Percentiles rank a stretch among this genome's conserved stretches.
Conservation (phyloP, 768 basidiomycete species). For the Suillus brevipes region DNA sequence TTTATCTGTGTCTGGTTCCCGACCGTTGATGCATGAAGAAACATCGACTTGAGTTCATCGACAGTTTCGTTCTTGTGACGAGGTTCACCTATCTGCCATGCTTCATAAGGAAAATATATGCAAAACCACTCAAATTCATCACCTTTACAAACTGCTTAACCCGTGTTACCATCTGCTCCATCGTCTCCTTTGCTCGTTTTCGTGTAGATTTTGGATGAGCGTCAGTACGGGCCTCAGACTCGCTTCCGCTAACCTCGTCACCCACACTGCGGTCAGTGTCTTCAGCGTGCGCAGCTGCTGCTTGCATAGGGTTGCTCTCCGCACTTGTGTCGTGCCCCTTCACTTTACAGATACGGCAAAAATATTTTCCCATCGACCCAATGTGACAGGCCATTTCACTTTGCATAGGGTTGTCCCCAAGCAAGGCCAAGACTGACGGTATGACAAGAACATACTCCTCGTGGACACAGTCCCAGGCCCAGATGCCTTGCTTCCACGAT, state of each 20-base stretch:
- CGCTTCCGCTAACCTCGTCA: neutral
- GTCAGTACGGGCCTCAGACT: neutral
- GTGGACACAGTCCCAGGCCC: conserved; percentile 18
- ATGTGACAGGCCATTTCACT: conserved; percentile 31
- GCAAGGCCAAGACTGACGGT: conserved; percentile 19
- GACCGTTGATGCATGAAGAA: neutral
- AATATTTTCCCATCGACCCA: conserved; percentile 22
- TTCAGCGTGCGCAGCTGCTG: neutral
- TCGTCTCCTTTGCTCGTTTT: conserved; percentile 14
- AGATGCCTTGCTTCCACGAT: conserved; percentile 17
- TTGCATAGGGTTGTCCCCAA: conserved; percentile 27
- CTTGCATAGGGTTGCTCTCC: neutral
- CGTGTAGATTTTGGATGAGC: neutral
- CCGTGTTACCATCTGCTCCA: conserved; percentile 9
- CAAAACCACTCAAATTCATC: neutral
- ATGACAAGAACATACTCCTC: conserved; percentile 21
- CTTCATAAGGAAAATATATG: neutral
- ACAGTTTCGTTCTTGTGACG: neutral
- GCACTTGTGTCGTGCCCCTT: conserved; percentile 4
- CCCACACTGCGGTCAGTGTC: neutral
- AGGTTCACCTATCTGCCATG: neutral
- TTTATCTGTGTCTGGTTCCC: neutral
- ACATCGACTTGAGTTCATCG: conserved; percentile 3
- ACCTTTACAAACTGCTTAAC: neutral
- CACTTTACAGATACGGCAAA: conserved; percentile 23